Conservation (phyloP, 192 early-diverging fungal genomes). For the Podila epigama region DNA sequence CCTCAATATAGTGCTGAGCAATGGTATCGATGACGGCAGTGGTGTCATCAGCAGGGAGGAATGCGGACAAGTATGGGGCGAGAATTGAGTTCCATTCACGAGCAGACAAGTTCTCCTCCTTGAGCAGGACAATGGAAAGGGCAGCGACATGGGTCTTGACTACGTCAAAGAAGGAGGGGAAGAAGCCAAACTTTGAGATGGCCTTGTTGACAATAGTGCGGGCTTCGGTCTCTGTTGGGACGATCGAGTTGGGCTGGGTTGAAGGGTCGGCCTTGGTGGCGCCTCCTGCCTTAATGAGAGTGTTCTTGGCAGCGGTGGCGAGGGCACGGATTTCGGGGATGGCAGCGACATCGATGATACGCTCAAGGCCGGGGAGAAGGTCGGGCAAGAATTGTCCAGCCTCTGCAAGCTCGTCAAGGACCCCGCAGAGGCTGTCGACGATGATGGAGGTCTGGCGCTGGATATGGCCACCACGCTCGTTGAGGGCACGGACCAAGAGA, state of each 20-base stretch:
- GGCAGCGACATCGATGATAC: constrained; percentile 76
- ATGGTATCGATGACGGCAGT: constrained; percentile 60
- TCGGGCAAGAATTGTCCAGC: constrained; percentile 83
- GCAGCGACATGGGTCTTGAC: constrained; percentile 59
- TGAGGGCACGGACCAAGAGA: constrained; percentile 70
- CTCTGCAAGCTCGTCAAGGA: constrained; percentile 81
- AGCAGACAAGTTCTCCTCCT: constrained; percentile 55
- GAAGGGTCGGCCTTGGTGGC: constrained; percentile 40
- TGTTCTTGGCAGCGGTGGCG: constrained; percentile 71
- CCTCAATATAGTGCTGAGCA: constrained; percentile 56
- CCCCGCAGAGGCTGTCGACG: constrained; percentile 90
- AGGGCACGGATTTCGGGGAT: constrained; percentile 81
- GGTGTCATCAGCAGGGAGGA: constrained; percentile 62
- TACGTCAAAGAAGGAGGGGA: constrained; percentile 54
- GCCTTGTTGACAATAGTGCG: constrained; percentile 58
- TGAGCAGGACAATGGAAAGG: constrained; percentile 44
- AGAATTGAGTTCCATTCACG: constrained; percentile 65
- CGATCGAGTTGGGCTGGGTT: constrained; percentile 26
- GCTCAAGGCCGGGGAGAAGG: constrained; percentile 79
- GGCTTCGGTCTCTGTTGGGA: constrained; percentile 52
- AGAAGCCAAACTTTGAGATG: constrained; percentile 46
- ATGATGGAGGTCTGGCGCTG: constrained; percentile 80
- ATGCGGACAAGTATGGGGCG: constrained; percentile 63
- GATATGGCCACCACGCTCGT: constrained; percentile 73
- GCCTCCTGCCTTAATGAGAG: constrained; percentile 70